phyloP scores from a whole-genome alignment of 2,329 filamentous ascomycete species.

The Hypomyces perniciosus region DNA sequence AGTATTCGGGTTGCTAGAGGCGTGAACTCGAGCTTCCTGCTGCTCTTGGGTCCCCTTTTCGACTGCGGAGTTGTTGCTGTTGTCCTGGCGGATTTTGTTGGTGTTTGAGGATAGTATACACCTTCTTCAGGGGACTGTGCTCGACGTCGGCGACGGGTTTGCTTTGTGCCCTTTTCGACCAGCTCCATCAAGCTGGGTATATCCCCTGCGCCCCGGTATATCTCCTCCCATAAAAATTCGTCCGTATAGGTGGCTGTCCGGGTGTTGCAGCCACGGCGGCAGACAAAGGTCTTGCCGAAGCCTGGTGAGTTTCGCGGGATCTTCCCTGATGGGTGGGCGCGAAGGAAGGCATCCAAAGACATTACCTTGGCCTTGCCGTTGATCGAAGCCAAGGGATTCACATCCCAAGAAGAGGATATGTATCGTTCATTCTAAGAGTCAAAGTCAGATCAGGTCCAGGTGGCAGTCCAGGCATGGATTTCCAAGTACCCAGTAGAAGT shows the following conservation, averaged over 20 bases:
- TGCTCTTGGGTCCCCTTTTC: constrained; percentile 24
- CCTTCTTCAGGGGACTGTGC: constrained; percentile 28
- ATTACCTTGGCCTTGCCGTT: constrained; percentile 81
- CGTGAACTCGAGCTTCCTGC: constrained; percentile 76
- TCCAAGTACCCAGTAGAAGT: constrained; percentile 60
- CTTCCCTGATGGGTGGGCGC: constrained; percentile 66
- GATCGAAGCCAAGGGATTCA: constrained; percentile 81
- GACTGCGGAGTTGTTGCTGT: constrained; percentile 27
- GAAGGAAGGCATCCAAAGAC: constrained; percentile 63
- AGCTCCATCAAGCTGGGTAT: constrained; percentile 60
- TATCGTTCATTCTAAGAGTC: constrained; percentile 76
- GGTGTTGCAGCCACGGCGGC: constrained; percentile 82
- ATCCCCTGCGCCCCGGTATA: constrained; percentile 62
- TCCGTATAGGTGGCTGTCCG: constrained; percentile 86
- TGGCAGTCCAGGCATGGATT: neutral
- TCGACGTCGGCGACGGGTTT: constrained; percentile 39
- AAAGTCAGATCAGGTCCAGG: neutral
- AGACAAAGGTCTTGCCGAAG: constrained; percentile 82
- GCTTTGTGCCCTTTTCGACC: constrained; percentile 67
- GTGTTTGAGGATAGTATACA: constrained; percentile 31
- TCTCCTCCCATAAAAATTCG: constrained; percentile 86
- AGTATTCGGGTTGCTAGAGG: constrained; percentile 85
- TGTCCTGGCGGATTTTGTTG: constrained; percentile 29
- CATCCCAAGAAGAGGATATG: constrained; percentile 78
- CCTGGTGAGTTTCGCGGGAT: constrained; percentile 68